Percentiles rank a stretch among this genome's conserved stretches.
These are phyloP conservation scores for Coriaria nepalensis DNA, from an alignment of 306 rosid genomes.

Conservation along the genomic window DNA sequence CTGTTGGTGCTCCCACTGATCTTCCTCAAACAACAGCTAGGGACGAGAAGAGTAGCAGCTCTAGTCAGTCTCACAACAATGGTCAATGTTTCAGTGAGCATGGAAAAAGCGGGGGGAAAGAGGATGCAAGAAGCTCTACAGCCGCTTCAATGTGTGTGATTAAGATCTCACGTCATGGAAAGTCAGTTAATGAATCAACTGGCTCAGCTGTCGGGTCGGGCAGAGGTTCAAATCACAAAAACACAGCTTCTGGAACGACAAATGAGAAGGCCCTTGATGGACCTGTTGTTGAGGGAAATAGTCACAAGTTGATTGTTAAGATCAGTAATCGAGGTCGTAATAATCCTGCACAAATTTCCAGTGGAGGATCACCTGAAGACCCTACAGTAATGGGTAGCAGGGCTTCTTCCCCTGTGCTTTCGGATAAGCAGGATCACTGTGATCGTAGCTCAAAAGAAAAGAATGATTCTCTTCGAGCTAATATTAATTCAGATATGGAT, in stretches of 20 bases:
- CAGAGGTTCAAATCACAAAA: slow-evolving; percentile 24
- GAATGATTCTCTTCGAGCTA: slow-evolving; percentile 34
- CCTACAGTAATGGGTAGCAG: slow-evolving; percentile 30
- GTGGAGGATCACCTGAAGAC: slow-evolving; percentile 54
- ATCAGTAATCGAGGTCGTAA: slow-evolving; percentile 50
- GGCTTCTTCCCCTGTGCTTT: slow-evolving; percentile 42
- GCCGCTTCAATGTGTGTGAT: slow-evolving; percentile 44
- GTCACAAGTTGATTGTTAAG: slow-evolving; percentile 52
- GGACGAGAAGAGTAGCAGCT: slow-evolving; percentile 83
- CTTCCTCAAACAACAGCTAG: slow-evolving; percentile 39
- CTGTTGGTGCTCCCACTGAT: slow-evolving; percentile 39
- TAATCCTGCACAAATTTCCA: slow-evolving; percentile 48
- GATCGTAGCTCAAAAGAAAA: slow-evolving; percentile 41
- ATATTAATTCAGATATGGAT: slow-evolving; percentile 26
- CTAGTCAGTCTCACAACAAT: slow-evolving; percentile 85
- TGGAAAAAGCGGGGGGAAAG: slow-evolving; percentile 51
- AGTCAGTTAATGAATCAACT: slow-evolving; percentile 52
- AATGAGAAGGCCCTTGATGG: slow-evolving; percentile 50
- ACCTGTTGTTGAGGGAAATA: slow-evolving; percentile 32
- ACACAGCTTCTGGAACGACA: slow-evolving; percentile 25
- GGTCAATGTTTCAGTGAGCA: slow-evolving; percentile 76
- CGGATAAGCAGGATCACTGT: slow-evolving; percentile 45
- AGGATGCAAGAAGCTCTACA: slow-evolving; percentile 79
- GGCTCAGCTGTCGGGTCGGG: slow-evolving; percentile 30
- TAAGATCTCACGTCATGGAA: slow-evolving; percentile 44